These are phyloP conservation scores for Barbarea vulgaris DNA, from an alignment of 345 rosid genomes.

Conservation along the genomic window DNA sequence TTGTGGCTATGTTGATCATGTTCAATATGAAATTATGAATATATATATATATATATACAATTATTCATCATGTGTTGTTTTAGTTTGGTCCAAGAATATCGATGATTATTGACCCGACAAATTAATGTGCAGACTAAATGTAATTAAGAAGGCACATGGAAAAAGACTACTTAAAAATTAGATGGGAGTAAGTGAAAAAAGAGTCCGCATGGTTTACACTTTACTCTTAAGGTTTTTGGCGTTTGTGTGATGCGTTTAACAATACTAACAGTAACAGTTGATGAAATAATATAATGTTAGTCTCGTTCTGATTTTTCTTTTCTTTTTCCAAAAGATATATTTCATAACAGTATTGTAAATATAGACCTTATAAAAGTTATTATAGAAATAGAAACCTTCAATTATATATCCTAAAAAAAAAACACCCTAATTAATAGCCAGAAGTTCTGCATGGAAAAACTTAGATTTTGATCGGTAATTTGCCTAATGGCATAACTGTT, in stretches of 20 bases:
- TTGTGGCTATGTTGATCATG: background rate
- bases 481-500: too few relatives aligned
- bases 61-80: background rate
- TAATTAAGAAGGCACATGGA: constrained; percentile 19
- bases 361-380: background rate
- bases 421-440: background rate
- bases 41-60: background rate
- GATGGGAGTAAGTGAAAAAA: background rate
- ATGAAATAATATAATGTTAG: background rate
- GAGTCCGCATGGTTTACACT: background rate
- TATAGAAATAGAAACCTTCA: background rate
- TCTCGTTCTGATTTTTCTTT: background rate
- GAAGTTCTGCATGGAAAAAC: background rate
- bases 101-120: constrained; percentile 25
- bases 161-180: constrained; percentile 8
- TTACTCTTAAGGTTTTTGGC: background rate
- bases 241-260: background rate
- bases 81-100: constrained; percentile 4
- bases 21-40: constrained; percentile 5
- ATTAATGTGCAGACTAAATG: constrained; percentile 17
- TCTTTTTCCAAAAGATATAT: background rate
- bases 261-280: background rate
- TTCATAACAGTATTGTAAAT: background rate
- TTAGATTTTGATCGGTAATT: too few relatives aligned
- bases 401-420: background rate